These are phyloP conservation scores for Mucor saturninus DNA, from an alignment of 371 early-diverging fungal species.

Conservation along the genomic window DNA sequence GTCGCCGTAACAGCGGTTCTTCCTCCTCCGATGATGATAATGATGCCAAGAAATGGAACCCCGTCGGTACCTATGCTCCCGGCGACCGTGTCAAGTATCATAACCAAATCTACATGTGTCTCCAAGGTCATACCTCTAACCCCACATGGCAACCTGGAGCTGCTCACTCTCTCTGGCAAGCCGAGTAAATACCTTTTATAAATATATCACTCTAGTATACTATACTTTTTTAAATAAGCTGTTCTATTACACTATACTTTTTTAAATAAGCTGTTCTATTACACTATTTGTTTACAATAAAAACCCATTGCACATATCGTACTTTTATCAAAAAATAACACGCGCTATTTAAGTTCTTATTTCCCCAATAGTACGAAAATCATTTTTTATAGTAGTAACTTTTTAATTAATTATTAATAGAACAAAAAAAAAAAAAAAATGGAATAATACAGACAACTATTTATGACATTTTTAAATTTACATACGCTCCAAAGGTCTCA, in stretches of 20 bases:
- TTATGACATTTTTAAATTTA: conserved; percentile 40
- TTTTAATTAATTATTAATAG: too few relatives aligned
- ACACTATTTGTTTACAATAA: too few relatives aligned
- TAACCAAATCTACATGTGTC: conserved; percentile 53
- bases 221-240: too few relatives aligned
- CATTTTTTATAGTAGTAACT: too few relatives aligned
- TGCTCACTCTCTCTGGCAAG: conserved; percentile 63
- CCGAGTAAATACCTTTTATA: conserved; percentile 34
- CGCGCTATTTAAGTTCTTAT: too few relatives aligned
- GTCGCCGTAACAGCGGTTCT: conserved; percentile 9
- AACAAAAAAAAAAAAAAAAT: conserved; percentile 3
- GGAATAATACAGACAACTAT: background rate
- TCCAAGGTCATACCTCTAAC: conserved; percentile 61
- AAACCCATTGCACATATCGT: too few relatives aligned
- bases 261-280: too few relatives aligned
- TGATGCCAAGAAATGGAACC: conserved; percentile 53
- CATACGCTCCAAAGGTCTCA: conserved; percentile 87
- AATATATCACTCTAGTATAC: too few relatives aligned
- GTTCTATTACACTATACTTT: too few relatives aligned
- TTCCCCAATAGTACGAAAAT: too few relatives aligned
- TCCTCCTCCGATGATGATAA: conserved; percentile 14
- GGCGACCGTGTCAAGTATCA: conserved; percentile 63
- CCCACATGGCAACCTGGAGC: conserved; percentile 62
- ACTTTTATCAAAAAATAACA: too few relatives aligned
- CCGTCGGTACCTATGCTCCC: conserved; percentile 58